Conservation (phyloP, 1,139 yeast genomes). For the Geotrichum macrosporum region DNA sequence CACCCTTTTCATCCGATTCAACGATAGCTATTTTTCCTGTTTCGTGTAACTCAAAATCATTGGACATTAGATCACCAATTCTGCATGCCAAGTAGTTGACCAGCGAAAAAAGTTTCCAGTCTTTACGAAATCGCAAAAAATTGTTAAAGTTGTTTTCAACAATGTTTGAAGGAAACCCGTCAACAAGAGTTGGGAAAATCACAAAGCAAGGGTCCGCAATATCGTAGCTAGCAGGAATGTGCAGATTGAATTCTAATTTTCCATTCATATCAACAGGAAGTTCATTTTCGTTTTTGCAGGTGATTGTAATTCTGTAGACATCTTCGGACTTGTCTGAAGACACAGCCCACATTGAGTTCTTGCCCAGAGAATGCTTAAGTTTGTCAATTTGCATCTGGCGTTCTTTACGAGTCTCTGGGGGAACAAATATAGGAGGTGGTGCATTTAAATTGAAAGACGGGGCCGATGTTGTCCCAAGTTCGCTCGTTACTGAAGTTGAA, state of each 20-base stretch:
- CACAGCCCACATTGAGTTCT: slow-evolving; percentile 15
- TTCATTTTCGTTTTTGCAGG: background rate
- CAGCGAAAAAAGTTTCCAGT: slow-evolving; percentile 35
- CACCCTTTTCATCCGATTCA: no score
- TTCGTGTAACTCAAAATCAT: slow-evolving; percentile 13
- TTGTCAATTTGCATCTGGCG: slow-evolving; percentile 18
- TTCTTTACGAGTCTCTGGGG: slow-evolving; percentile 17
- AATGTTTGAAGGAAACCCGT: slow-evolving; percentile 28
- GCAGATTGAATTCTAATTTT: slow-evolving; percentile 25
- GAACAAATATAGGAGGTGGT: slow-evolving; percentile 11
- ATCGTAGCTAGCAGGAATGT: slow-evolving; percentile 32
- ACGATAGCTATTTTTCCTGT: no score
- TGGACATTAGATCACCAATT: slow-evolving; percentile 27
- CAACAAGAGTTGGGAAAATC: slow-evolving; percentile 24
- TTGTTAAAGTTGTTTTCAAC: slow-evolving; percentile 34
- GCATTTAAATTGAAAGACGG: slow-evolving; percentile 1
- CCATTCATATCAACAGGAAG: slow-evolving; percentile 22
- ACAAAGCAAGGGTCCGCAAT: slow-evolving; percentile 26
- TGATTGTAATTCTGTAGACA: slow-evolving; percentile 7
- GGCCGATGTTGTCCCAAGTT: background rate
- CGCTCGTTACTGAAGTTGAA: background rate
- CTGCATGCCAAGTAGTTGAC: slow-evolving; percentile 33
- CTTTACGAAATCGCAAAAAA: slow-evolving; percentile 28
- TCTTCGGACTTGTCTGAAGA: slow-evolving; percentile 20
- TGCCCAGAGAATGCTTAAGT: slow-evolving; percentile 17